phyloP scores from a whole-genome alignment of 1,284 basidiomycete genomes.

The Pseudomicrostroma phylloplanum region DNA sequence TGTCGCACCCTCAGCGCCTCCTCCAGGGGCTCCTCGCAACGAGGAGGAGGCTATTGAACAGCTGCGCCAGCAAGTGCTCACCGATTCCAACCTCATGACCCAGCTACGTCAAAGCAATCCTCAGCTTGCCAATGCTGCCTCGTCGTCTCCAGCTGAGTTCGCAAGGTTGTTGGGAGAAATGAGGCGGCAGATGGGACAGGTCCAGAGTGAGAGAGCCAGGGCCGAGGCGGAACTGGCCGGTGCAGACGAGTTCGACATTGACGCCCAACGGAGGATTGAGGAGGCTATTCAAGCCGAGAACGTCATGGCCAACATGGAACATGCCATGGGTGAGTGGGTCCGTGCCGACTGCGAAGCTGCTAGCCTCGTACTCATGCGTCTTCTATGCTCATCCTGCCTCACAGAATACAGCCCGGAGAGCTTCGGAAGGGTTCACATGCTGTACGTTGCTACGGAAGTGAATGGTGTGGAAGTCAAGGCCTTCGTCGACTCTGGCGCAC shows the following conservation, averaged over 20 bases:
- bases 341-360: no score
- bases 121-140: slow-evolving; percentile 22
- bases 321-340: slow-evolving; percentile 29
- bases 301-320: slow-evolving; percentile 63
- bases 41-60: slow-evolving; percentile 70
- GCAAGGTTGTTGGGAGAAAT: slow-evolving; percentile 22
- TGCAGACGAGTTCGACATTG: slow-evolving; percentile 76
- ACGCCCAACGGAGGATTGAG: slow-evolving; percentile 79
- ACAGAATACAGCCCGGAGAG: slow-evolving; percentile 63
- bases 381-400: no score
- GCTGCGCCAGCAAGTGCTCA: slow-evolving; percentile 78
- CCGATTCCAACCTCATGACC: slow-evolving; percentile 71
- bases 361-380: no score
- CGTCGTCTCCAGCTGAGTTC: slow-evolving; percentile 16
- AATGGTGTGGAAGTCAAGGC: slow-evolving; percentile 86
- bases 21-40: neutral
- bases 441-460: slow-evolving; percentile 76
- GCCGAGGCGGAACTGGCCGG: slow-evolving; percentile 69
- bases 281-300: slow-evolving; percentile 85
- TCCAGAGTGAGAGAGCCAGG: slow-evolving; percentile 52
- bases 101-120: slow-evolving; percentile 58
- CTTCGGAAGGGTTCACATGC: slow-evolving; percentile 92
- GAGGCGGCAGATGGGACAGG: slow-evolving; percentile 16
- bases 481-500: slow-evolving; percentile 95
- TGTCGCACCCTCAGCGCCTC: neutral